These are phyloP conservation scores for Acanthamoeba lugdunensis DNA, from an alignment of 208 protist species.

Conservation along the genomic window DNA sequence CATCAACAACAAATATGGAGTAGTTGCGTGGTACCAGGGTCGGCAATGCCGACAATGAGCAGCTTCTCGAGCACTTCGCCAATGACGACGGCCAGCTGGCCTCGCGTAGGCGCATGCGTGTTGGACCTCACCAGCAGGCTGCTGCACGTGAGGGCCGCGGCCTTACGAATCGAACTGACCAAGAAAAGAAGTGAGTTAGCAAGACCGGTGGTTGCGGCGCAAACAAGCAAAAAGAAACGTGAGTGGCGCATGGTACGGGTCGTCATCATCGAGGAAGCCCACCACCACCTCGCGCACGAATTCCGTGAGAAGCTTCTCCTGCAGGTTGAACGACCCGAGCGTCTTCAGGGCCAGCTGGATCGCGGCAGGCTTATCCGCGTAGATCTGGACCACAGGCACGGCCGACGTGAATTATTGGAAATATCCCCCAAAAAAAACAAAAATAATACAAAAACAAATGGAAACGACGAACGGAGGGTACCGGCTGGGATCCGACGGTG, in stretches of 20 bases:
- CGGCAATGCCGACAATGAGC: slow-evolving; percentile 89
- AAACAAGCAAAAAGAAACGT: too few species aligned
- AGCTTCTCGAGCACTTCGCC: slow-evolving; percentile 88
- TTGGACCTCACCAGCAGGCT: slow-evolving; percentile 76
- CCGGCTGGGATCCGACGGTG: not conserved
- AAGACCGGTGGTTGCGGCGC: too few species aligned
- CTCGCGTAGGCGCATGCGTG: slow-evolving; percentile 47
- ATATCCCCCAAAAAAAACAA: too few species aligned
- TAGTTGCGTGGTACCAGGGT: slow-evolving; percentile 80
- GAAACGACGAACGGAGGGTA: too few species aligned
- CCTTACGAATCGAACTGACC: slow-evolving; percentile 79
- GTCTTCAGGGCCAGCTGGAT: slow-evolving; percentile 85
- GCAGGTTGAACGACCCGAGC: slow-evolving; percentile 88
- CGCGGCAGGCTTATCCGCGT: not conserved
- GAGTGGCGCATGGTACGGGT: slow-evolving; percentile 4
- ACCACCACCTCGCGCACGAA: slow-evolving; percentile 86
- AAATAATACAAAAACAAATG: too few species aligned
- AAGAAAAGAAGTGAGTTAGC: not conserved
- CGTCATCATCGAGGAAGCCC: slow-evolving; percentile 84
- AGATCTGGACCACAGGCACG: too few species aligned
- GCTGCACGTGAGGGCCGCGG: slow-evolving; percentile 84
- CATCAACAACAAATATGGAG: not conserved
- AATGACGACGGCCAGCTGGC: slow-evolving; percentile 74
- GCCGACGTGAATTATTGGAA: too few species aligned
- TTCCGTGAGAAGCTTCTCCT: slow-evolving; percentile 82